phyloP scores from a whole-genome alignment of 2,329 filamentous ascomycete genomes.

The Drechslera avenae region DNA sequence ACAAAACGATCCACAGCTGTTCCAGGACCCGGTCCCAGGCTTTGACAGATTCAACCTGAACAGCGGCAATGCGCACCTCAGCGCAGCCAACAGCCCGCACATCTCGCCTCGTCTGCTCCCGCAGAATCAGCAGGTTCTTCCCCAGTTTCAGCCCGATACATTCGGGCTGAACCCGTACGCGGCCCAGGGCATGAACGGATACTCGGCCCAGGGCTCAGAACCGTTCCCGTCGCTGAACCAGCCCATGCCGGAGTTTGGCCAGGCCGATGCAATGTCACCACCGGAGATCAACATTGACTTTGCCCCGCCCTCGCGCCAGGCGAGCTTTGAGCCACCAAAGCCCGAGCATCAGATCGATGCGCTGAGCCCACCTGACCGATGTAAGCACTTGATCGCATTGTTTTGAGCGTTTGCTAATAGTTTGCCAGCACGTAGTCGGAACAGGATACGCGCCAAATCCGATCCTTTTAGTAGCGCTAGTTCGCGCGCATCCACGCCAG shows the following conservation, averaged over 20 bases:
- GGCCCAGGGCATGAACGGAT: constrained; percentile 57
- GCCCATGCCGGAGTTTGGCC: constrained; percentile 65
- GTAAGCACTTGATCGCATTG: constrained; percentile 51
- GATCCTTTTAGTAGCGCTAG: constrained; percentile 61
- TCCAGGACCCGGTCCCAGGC: constrained; percentile 72
- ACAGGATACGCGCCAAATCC: constrained; percentile 64
- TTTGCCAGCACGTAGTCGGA: constrained; percentile 57
- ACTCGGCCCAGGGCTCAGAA: constrained; percentile 55
- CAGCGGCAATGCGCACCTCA: constrained; percentile 52
- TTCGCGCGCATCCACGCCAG: constrained; percentile 53
- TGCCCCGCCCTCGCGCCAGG: constrained; percentile 73
- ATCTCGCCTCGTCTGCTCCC: constrained; percentile 68
- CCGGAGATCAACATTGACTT: constrained; percentile 94
- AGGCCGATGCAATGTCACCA: constrained; percentile 79
- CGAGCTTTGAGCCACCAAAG: constrained; percentile 70
- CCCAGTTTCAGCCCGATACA: constrained; percentile 54
- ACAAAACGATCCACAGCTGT: constrained; percentile 71
- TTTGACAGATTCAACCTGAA: constrained; percentile 79
- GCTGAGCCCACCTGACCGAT: constrained; percentile 75
- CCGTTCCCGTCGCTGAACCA: constrained; percentile 57
- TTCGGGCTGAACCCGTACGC: constrained; percentile 57
- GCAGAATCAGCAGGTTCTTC: constrained; percentile 68
- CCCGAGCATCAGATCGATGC: constrained; percentile 71
- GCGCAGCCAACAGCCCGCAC: constrained; percentile 74
- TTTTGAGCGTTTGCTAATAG: constrained; percentile 24